Evolutionary conservation across 2,329 filamentous ascomycete species (phyloP).

Genomic region (Alternaria panax): DNA sequence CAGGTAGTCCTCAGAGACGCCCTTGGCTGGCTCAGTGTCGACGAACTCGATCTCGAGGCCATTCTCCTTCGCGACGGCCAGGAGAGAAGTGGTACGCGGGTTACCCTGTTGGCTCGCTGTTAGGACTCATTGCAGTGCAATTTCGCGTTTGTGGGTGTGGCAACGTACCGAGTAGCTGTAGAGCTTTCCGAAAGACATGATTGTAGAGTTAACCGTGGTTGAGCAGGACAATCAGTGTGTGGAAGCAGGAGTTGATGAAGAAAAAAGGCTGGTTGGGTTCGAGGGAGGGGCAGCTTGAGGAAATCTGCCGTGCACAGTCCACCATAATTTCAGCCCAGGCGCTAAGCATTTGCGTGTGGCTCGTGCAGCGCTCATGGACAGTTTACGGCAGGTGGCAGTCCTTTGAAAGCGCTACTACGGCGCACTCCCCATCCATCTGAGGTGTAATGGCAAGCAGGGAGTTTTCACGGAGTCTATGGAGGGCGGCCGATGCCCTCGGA

Average conservation of each 20-base stretch:
- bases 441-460: constrained; percentile 43
- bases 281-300: constrained; percentile 31
- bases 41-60: constrained; percentile 89
- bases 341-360: constrained; percentile 25
- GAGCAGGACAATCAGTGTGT: constrained; percentile 41
- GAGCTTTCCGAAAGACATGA: constrained; percentile 97
- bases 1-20: constrained; percentile 76
- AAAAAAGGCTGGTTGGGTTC: constrained; percentile 39
- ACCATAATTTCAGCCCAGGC: constrained; percentile 37
- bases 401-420: constrained; percentile 12
- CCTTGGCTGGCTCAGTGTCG: constrained; percentile 70
- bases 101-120: constrained; percentile 69
- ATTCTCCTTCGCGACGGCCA: constrained; percentile 97
- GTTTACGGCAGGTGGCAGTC: constrained; percentile 13
- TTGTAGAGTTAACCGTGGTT: constrained; percentile 53
- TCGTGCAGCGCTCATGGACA: constrained; percentile 17
- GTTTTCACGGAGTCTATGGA: constrained; percentile 38
- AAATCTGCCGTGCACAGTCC: constrained; percentile 29
- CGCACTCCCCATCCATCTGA: constrained; percentile 12
- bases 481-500: constrained; percentile 37
- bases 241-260: constrained; percentile 29
- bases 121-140: constrained; percentile 31
- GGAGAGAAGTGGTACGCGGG: constrained; percentile 86
- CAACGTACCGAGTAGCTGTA: constrained; percentile 74
- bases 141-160: constrained; percentile 4